A percentile compares a stretch with the other conserved stretches of the same genome.
Conservation (phyloP, 805 yeast species). For the Metschnikowia drakensbergensis region DNA sequence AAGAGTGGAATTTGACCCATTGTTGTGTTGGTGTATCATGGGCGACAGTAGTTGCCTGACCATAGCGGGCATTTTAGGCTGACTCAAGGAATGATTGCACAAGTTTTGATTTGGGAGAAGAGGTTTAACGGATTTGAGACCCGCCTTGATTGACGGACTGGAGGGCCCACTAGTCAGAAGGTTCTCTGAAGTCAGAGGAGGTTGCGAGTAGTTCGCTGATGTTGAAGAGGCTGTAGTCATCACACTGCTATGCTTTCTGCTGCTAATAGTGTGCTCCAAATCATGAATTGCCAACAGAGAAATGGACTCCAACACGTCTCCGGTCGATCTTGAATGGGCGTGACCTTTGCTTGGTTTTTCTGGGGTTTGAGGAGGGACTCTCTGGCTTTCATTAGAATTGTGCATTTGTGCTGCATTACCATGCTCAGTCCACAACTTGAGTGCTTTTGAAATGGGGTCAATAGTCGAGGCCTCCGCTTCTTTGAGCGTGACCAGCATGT, state of each 20-base stretch:
- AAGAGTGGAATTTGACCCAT: conserved; percentile 23
- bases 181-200: conserved; percentile 7
- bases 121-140: conserved; percentile 17
- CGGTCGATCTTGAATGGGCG: conserved; percentile 14
- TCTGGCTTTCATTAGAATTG: neutral
- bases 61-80: conserved; percentile 15
- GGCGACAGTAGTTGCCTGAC: conserved; percentile 14
- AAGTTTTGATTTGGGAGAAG: conserved; percentile 18
- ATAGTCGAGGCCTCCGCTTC: neutral
- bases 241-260: conserved; percentile 16
- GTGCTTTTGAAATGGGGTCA: neutral
- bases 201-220: conserved; percentile 12
- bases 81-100: conserved; percentile 14
- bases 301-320: conserved; percentile 15
- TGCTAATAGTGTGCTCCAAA: conserved; percentile 13
- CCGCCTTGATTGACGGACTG: conserved; percentile 16
- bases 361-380: conserved; percentile 3
- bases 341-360: neutral
- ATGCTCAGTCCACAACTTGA: neutral
- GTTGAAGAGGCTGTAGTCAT: conserved; percentile 19
- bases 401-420: neutral
- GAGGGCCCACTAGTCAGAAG: conserved; percentile 15
- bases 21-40: conserved; percentile 16
- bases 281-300: conserved; percentile 15
- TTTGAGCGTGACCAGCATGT: conserved; percentile 13